These are phyloP conservation scores for Globisporangium barbulae DNA, from an alignment of 352 stramenopile species.

Conservation along the genomic window DNA sequence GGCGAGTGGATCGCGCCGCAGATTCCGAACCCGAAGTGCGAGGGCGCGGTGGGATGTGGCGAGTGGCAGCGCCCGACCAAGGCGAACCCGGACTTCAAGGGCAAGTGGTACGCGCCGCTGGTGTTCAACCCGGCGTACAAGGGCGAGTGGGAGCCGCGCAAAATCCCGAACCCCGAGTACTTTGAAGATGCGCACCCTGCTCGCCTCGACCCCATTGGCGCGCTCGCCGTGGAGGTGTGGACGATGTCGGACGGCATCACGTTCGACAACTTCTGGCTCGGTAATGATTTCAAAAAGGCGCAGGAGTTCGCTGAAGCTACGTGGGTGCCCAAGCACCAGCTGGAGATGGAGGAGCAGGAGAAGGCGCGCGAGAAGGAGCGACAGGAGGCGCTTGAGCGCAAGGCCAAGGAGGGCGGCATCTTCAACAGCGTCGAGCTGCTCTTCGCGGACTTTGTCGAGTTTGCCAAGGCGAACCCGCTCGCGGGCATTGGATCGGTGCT, in stretches of 20 bases:
- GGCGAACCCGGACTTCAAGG: conserved; percentile 90
- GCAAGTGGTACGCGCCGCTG: conserved; percentile 88
- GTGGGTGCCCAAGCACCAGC: conserved; percentile 71
- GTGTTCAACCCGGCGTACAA: conserved; percentile 93
- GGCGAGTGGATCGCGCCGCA: conserved; percentile 88
- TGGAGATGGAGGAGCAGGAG: conserved; percentile 54
- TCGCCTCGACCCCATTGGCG: conserved; percentile 85
- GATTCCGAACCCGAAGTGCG: conserved; percentile 90
- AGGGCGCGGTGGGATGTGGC: conserved; percentile 84
- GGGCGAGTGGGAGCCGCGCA: conserved; percentile 85
- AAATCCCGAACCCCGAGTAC: conserved; percentile 90
- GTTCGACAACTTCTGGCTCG: conserved; percentile 94
- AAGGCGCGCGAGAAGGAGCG: conserved; percentile 45
- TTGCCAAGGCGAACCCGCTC: conserved; percentile 54
- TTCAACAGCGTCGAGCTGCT: conserved; percentile 41
- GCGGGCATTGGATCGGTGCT: conserved; percentile 45
- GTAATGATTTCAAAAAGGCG: conserved; percentile 76
- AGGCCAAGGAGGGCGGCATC: conserved; percentile 48
- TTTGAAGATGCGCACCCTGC: conserved; percentile 83
- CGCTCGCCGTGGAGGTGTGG: conserved; percentile 90
- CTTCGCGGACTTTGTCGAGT: conserved; percentile 41
- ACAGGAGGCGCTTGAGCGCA: conserved; percentile 28
- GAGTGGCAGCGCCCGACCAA: conserved; percentile 87
- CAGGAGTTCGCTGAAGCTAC: conserved; percentile 75
- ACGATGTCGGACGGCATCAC: conserved; percentile 87